A percentile compares a stretch with the other conserved stretches of the same genome.
These are phyloP conservation scores for Xylaria sp. DNA, from an alignment of 2,329 filamentous ascomycete species.

Conservation along the genomic window DNA sequence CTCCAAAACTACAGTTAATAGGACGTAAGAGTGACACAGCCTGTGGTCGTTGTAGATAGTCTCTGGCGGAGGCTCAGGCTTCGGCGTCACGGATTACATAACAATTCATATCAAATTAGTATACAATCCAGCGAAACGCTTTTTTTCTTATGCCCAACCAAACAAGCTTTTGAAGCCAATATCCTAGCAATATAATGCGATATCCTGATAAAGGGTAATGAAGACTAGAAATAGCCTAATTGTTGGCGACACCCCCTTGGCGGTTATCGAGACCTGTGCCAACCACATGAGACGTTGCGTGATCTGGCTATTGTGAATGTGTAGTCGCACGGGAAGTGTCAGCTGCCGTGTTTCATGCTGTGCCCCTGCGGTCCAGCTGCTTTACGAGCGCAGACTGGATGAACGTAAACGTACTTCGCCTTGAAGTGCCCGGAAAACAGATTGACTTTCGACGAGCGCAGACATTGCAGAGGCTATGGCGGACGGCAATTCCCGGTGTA, in stretches of 20 bases:
- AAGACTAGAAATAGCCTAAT: not conserved
- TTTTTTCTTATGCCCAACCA: not conserved
- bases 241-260: not conserved
- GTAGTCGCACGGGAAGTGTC: not conserved
- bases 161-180: not conserved
- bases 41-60: constrained; percentile 25
- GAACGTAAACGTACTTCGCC: no score
- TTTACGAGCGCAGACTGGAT: not conserved
- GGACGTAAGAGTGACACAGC: not conserved
- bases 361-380: not conserved
- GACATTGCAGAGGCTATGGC: not conserved
- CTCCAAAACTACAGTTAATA: constrained; percentile 10
- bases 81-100: constrained; percentile 8
- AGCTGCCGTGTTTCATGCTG: constrained; percentile 15
- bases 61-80: constrained; percentile 13
- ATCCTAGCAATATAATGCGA: not conserved
- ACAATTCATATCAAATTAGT: constrained; percentile 14
- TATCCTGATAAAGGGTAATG: not conserved
- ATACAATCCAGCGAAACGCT: constrained; percentile 11
- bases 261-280: constrained; percentile 13
- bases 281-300: constrained; percentile 16
- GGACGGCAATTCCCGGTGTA: no score
- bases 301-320: constrained; percentile 3
- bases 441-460: no score
- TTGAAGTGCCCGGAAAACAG: no score